Percentiles rank a stretch among this genome's conserved stretches.
Evolutionary conservation across 2,329 filamentous ascomycete species (phyloP).

Genomic region (Grosmannia huntii): DNA sequence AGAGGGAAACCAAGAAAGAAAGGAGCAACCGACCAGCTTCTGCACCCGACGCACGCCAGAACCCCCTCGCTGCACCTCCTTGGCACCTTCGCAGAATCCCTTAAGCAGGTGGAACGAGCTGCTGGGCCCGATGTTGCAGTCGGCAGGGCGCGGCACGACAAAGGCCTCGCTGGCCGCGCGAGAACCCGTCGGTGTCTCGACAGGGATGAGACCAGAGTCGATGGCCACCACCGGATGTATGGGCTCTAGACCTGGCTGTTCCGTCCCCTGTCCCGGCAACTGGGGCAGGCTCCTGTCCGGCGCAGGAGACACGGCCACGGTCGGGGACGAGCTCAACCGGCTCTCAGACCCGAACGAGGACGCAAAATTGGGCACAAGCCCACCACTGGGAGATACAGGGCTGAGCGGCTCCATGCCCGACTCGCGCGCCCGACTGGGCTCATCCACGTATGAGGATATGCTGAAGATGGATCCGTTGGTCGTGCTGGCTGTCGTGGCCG

Average conservation of each 20-base stretch:
- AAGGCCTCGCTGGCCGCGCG: neutral
- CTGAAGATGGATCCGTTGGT: conserved; percentile 9
- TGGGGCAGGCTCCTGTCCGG: neutral
- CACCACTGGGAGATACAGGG: neutral
- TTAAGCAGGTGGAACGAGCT: conserved; percentile 41
- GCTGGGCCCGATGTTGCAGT: conserved; percentile 27
- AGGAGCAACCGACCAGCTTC: conserved; percentile 27
- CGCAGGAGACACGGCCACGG: neutral
- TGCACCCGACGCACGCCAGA: conserved; percentile 37
- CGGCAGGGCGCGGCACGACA: neutral
- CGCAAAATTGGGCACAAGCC: neutral
- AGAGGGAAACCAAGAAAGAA: neutral
- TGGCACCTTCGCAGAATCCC: conserved; percentile 43
- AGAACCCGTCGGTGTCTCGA: conserved; percentile 2
- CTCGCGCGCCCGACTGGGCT: neutral
- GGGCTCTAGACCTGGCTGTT: conserved; percentile 7
- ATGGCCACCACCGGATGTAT: conserved; percentile 1
- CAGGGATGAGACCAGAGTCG: conserved; percentile 13
- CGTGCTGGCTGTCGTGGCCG: conserved; percentile 1
- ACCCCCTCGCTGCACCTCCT: conserved; percentile 33
- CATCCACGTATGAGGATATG: conserved; percentile 3
- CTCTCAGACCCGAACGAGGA: conserved; percentile 2
- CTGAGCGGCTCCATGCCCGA: conserved; percentile 1
- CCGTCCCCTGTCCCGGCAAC: neutral
- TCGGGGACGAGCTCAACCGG: neutral